Percentiles rank a stretch among this genome's conserved stretches.
Conservation (phyloP, 306 rosid species). For the Malus asiatica region DNA sequence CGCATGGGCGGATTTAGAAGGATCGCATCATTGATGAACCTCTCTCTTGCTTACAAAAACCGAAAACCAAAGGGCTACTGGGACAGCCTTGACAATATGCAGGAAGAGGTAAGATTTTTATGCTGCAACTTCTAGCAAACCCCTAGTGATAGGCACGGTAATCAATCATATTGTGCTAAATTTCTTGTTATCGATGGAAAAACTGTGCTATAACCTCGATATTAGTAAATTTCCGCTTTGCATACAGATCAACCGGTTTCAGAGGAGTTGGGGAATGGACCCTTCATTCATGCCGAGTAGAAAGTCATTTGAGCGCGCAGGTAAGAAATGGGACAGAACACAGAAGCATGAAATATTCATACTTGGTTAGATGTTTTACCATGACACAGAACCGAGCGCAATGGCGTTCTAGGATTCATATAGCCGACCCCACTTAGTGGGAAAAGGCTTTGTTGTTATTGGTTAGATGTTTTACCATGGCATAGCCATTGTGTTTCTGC, state of each 20-base stretch:
- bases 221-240: conserved; percentile 5
- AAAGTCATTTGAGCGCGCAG: conserved; percentile 94
- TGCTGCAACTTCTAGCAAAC: neutral
- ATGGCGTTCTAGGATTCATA: too few species aligned
- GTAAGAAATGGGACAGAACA: conserved; percentile 18
- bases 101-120: conserved; percentile 45
- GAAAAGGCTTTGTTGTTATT: too few species aligned
- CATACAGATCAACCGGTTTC: conserved; percentile 67
- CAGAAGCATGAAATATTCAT: neutral
- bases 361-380: neutral
- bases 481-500: too few species aligned
- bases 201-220: neutral
- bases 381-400: neutral
- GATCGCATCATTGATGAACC: conserved; percentile 73
- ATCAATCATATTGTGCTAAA: neutral
- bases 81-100: conserved; percentile 72
- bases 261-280: conserved; percentile 95
- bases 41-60: conserved; percentile 73
- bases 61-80: conserved; percentile 92
- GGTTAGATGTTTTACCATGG: neutral
- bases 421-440: too few species aligned
- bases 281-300: conserved; percentile 85
- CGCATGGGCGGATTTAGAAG: conserved; percentile 89
- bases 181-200: neutral
- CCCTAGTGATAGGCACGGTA: neutral